A percentile compares a stretch with the other conserved stretches of the same genome.
These are phyloP conservation scores for Biscogniauxia mediterranea DNA, from an alignment of 2,329 filamentous ascomycete species.

Conservation along the genomic window DNA sequence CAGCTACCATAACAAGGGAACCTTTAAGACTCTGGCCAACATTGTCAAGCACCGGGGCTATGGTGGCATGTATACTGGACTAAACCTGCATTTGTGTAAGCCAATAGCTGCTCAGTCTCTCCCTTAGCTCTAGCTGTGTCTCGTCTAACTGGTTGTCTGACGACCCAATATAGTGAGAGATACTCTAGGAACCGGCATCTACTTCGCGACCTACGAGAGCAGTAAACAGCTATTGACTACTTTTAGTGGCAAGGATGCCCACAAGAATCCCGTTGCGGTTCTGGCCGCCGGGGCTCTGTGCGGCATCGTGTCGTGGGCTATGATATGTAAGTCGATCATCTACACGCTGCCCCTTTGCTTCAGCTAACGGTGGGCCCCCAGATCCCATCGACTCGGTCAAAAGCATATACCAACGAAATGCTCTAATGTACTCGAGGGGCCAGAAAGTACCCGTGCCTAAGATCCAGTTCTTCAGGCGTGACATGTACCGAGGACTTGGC, in stretches of 20 bases:
- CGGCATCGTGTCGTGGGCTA: slow-evolving; percentile 79
- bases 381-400: slow-evolving; percentile 79
- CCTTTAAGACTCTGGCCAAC: slow-evolving; percentile 71
- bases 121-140: background rate
- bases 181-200: slow-evolving; percentile 78
- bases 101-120: background rate
- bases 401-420: slow-evolving; percentile 81
- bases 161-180: slow-evolving; percentile 63
- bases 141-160: slow-evolving; percentile 12
- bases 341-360: background rate
- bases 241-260: slow-evolving; percentile 65
- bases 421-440: slow-evolving; percentile 67
- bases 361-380: slow-evolving; percentile 26
- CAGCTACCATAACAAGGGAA: slow-evolving; percentile 77
- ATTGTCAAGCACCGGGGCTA: slow-evolving; percentile 74
- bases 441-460: slow-evolving; percentile 65
- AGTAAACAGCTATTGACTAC: slow-evolving; percentile 79
- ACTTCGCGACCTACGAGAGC: slow-evolving; percentile 88
- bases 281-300: slow-evolving; percentile 77
- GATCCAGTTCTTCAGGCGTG: slow-evolving; percentile 73
- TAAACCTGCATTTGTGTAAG: slow-evolving; percentile 74
- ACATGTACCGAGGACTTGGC: slow-evolving; percentile 80
- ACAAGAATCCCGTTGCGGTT: slow-evolving; percentile 78
- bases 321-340: slow-evolving; percentile 60
- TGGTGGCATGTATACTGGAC: slow-evolving; percentile 75